Conservation (phyloP, 2,329 filamentous ascomycete genomes). For the Aspergillus udagawae region DNA sequence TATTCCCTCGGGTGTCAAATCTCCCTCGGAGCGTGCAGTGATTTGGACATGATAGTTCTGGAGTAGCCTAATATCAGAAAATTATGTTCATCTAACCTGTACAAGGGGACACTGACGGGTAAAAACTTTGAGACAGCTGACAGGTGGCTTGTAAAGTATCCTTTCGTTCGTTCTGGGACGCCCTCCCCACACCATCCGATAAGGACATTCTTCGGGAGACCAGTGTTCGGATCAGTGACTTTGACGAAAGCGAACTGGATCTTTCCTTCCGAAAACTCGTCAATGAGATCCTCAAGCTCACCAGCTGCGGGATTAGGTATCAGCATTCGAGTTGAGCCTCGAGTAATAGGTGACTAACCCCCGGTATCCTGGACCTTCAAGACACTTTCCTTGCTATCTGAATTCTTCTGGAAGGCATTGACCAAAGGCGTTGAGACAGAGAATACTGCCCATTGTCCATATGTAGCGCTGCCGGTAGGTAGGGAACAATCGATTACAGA, state of each 20-base stretch:
- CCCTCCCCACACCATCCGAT: slow-evolving; percentile 97
- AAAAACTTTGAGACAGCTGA: slow-evolving; percentile 86
- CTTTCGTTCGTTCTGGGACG: slow-evolving; percentile 96
- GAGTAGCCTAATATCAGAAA: slow-evolving; percentile 1
- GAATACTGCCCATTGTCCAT: slow-evolving; percentile 90
- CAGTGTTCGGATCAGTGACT: slow-evolving; percentile 89
- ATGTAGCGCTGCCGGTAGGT: slow-evolving; percentile 69
- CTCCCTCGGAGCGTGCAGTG: slow-evolving; percentile 84
- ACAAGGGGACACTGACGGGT: slow-evolving; percentile 53
- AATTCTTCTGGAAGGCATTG: slow-evolving; percentile 84
- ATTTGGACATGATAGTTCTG: slow-evolving; percentile 95
- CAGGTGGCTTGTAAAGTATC: slow-evolving; percentile 95
- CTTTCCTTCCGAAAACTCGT: slow-evolving; percentile 94
- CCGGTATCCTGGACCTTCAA: slow-evolving; percentile 91
- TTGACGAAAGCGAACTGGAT: slow-evolving; percentile 97
- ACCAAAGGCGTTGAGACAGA: slow-evolving; percentile 86
- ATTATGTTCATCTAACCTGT: background rate
- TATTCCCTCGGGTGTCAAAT: slow-evolving; percentile 82
- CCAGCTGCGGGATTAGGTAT: slow-evolving; percentile 60
- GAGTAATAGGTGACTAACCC: slow-evolving; percentile 51
- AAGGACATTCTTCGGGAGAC: slow-evolving; percentile 84
- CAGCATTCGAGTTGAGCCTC: background rate
- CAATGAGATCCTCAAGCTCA: slow-evolving; percentile 81
- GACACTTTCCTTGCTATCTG: slow-evolving; percentile 82
- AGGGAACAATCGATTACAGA: slow-evolving; percentile 60